These are phyloP conservation scores for Neospermospora avenae DNA, from an alignment of 2,329 filamentous ascomycete species.

Conservation along the genomic window DNA sequence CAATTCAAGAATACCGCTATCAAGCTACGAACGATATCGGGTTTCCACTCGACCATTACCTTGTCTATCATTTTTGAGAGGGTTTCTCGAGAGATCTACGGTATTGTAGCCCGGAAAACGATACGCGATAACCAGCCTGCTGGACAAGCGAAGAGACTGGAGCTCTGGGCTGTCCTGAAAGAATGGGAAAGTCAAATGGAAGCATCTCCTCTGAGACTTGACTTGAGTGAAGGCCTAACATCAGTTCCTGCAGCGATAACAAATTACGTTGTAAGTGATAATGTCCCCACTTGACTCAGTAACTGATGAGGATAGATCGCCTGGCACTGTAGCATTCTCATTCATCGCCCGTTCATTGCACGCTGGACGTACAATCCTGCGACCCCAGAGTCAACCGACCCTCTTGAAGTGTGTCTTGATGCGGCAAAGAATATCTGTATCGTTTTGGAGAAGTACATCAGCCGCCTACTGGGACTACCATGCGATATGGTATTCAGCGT, in stretches of 20 bases:
- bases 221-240: slow-evolving; percentile 25
- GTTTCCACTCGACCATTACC: slow-evolving; percentile 29
- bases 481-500: slow-evolving; percentile 35
- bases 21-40: slow-evolving; percentile 32
- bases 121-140: slow-evolving; percentile 28
- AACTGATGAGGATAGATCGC: slow-evolving; percentile 21
- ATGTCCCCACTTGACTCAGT: background rate
- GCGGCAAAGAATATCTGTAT: slow-evolving; percentile 32
- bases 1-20: slow-evolving; percentile 18
- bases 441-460: slow-evolving; percentile 31
- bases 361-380: slow-evolving; percentile 22
- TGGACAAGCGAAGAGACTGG: slow-evolving; percentile 28
- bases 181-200: slow-evolving; percentile 30
- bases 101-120: slow-evolving; percentile 26
- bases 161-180: slow-evolving; percentile 25
- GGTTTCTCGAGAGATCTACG: slow-evolving; percentile 30
- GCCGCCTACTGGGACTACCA: slow-evolving; percentile 28
- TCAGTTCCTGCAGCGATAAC: slow-evolving; percentile 31
- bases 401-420: slow-evolving; percentile 27
- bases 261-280: slow-evolving; percentile 30
- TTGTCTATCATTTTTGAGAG: slow-evolving; percentile 28
- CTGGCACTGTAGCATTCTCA: slow-evolving; percentile 29
- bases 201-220: slow-evolving; percentile 28
- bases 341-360: slow-evolving; percentile 33
- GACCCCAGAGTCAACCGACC: slow-evolving; percentile 16